Conservation (phyloP, 768 basidiomycete species). For the Coprinopsis strossmayeri region DNA sequence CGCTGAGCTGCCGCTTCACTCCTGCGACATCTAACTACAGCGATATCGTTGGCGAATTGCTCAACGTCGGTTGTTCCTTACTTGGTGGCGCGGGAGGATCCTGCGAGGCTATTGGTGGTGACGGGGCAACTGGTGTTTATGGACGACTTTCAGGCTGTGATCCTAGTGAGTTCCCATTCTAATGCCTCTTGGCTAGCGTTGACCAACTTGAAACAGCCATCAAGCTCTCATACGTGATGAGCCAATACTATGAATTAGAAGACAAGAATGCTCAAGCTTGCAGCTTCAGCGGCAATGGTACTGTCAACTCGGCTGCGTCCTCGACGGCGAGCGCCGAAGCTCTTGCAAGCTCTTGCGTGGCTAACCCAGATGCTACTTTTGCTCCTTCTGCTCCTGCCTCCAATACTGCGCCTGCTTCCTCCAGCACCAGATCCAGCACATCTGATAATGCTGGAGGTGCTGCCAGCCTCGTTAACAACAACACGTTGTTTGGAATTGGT, state of each 20-base stretch:
- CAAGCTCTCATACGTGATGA: slow-evolving; percentile 81
- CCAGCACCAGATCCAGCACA: slow-evolving; percentile 16
- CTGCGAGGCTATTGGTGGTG: slow-evolving; percentile 65
- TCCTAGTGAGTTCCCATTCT: slow-evolving; percentile 45
- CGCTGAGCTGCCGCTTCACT: slow-evolving; percentile 69
- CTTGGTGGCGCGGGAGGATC: slow-evolving; percentile 54
- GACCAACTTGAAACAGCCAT: slow-evolving; percentile 37
- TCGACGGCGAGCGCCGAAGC: slow-evolving; percentile 43
- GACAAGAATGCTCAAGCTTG: slow-evolving; percentile 58
- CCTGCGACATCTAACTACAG: slow-evolving; percentile 56
- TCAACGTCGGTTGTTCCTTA: slow-evolving; percentile 70
- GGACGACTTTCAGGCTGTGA: slow-evolving; percentile 74
- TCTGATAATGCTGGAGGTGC: slow-evolving; percentile 15
- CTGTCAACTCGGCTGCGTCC: slow-evolving; percentile 54
- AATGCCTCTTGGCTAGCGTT: slow-evolving; percentile 1
- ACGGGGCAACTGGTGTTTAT: slow-evolving; percentile 72
- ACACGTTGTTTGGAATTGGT: slow-evolving; percentile 30
- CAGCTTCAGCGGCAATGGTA: slow-evolving; percentile 81
- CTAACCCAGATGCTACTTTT: slow-evolving; percentile 57
- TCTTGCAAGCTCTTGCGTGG: slow-evolving; percentile 60
- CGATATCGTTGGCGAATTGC: slow-evolving; percentile 50
- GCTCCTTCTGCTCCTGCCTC: slow-evolving; percentile 44
- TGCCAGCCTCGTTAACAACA: slow-evolving; percentile 15
- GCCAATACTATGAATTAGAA: slow-evolving; percentile 62
- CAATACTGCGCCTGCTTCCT: slow-evolving; percentile 18